These are phyloP conservation scores for Aspergillus nomiae DNA, from an alignment of 2,329 filamentous ascomycete species.

Conservation along the genomic window DNA sequence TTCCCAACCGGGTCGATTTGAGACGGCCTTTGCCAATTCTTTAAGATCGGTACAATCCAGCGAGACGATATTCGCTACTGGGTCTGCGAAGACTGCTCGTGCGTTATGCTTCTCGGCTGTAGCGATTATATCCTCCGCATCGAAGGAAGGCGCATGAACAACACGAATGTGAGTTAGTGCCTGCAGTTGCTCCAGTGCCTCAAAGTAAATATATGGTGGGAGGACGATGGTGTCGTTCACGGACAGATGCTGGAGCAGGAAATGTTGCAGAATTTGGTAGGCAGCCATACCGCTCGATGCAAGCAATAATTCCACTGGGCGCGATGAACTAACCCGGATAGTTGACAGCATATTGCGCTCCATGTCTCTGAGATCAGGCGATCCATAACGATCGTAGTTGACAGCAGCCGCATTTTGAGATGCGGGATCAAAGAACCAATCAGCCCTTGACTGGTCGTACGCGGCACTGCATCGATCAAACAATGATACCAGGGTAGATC, in stretches of 20 bases:
- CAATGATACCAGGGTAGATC: background rate
- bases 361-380: background rate
- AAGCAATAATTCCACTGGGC: background rate
- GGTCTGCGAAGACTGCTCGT: background rate
- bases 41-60: background rate
- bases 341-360: background rate
- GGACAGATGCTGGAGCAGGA: background rate
- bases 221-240: background rate
- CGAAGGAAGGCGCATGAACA: background rate
- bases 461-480: background rate
- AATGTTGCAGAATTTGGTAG: background rate
- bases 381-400: conserved; percentile 3
- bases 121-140: background rate
- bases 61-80: background rate
- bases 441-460: background rate
- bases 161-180: background rate
- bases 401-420: background rate
- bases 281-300: conserved; percentile 2
- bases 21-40: background rate
- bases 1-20: background rate
- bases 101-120: background rate
- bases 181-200: background rate
- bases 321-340: background rate
- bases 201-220: conserved; percentile 3
- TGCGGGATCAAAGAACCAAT: background rate